Evolutionary conservation across 768 basidiomycete genomes (phyloP), one percentile per base, ranked within the genome.

Genomic region (Cyathus striatus): DNA sequence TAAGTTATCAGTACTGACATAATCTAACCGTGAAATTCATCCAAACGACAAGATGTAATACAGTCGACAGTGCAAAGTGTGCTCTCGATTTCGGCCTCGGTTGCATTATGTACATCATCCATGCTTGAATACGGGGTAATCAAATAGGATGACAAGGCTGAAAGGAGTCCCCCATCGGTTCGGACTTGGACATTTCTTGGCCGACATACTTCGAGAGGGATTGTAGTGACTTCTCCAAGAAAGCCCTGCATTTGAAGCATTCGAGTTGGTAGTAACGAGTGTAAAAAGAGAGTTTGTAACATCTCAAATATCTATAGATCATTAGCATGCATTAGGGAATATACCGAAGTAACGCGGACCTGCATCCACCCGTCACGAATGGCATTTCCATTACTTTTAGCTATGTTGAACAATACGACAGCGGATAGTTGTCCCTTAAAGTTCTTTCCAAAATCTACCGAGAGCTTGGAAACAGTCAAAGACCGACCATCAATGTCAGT

Each of bases 211-310:
- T 86, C 81, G 34, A 98, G 72, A 21, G 96, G 95, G 52, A 98
- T 98, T 69, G 83, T 85, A 5, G 90, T 87, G 23, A 84, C 80
- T 12, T 93, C 94, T n/a, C 92, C 92, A 7, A 97, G 76, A 68
- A 99, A 98, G 57, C 97, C 96, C 59, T 96, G 94, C 89, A 96
- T 94, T 60, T 95, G 91, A 9, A 96, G 68, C 86, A 99, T 89
- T 39, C 86, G 75, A 7, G 75, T 80, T 0, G 96, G 96, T 14
- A 99, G 70, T 20, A 98, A 72, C 14, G 94, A 94, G 59, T 98
- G 89, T 36, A 97, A 64, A 66, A 98, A 99, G 17, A 99, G 70
- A 24, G 92, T 96, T 56, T 94, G 87, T 65, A 95, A 94, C 84
- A 98, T 97, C 62, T 98, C 95, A 54, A 99, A 97, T 42, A 99